Evolutionary conservation across 768 basidiomycete species (phyloP).

Genomic region (Calocybe gangraenosa): DNA sequence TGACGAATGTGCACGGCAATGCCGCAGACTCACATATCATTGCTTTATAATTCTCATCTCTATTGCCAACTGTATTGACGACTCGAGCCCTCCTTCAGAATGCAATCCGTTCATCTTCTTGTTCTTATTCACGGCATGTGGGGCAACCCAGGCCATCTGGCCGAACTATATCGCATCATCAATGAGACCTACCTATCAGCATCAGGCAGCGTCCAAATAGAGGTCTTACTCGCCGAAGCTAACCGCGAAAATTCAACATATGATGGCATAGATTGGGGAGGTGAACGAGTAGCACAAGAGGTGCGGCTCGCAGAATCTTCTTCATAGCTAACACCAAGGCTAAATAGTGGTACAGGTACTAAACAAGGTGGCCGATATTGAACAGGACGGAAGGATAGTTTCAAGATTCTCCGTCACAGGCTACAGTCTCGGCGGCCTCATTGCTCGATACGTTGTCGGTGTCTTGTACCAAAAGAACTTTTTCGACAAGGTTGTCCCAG

Average conservation of each 20-base stretch:
- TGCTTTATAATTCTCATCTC: neutral
- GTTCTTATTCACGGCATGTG: slow-evolving; percentile 72
- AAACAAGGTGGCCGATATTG: slow-evolving; percentile 49
- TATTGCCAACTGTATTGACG: neutral
- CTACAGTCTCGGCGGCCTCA: slow-evolving; percentile 77
- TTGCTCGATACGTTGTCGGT: slow-evolving; percentile 76
- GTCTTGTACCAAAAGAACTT: slow-evolving; percentile 65
- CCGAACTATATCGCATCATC: slow-evolving; percentile 51
- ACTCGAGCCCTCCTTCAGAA: slow-evolving; percentile 8
- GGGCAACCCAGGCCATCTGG: slow-evolving; percentile 69
- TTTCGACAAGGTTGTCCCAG: slow-evolving; percentile 65
- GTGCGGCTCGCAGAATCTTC: slow-evolving; percentile 31
- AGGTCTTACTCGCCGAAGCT: slow-evolving; percentile 60
- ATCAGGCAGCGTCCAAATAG: slow-evolving; percentile 42
- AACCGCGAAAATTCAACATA: slow-evolving; percentile 68
- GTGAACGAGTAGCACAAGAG: slow-evolving; percentile 77
- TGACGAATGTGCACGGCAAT: slow-evolving; percentile 1
- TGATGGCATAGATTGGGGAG: slow-evolving; percentile 83
- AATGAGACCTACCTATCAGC: slow-evolving; percentile 34
- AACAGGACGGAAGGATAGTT: slow-evolving; percentile 51
- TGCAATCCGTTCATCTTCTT: slow-evolving; percentile 39
- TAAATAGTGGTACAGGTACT: slow-evolving; percentile 40
- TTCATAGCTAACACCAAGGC: neutral
- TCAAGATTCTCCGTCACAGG: slow-evolving; percentile 71
- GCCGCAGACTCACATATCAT: neutral